phyloP scores from a whole-genome alignment of 331 rosid species.

The Arachis monticola region DNA sequence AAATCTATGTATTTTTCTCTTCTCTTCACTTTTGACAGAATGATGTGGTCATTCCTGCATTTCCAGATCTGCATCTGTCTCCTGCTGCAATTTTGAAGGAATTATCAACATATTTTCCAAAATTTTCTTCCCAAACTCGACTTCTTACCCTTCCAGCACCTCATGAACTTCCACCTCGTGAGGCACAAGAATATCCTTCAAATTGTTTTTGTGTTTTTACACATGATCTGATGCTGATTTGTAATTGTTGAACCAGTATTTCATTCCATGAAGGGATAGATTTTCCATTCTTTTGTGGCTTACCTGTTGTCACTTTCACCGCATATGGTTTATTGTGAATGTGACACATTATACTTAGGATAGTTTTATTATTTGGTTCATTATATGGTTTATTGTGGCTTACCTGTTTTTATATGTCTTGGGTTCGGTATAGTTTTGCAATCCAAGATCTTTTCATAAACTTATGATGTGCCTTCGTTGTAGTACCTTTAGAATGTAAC shows the following conservation, averaged over 20 bases:
- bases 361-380: no score
- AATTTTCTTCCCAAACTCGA: constrained; percentile 88
- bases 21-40: constrained; percentile 57
- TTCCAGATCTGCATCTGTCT: constrained; percentile 99
- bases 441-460: background rate
- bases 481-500: constrained; percentile 46
- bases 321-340: constrained; percentile 28
- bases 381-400: no score
- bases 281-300: constrained; percentile 14
- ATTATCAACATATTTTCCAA: constrained; percentile 83
- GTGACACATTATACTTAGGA: constrained; percentile 2
- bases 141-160: constrained; percentile 96
- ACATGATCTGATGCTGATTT: constrained; percentile 26
- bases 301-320: constrained; percentile 21
- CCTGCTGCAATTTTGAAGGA: constrained; percentile 98
- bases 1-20: constrained; percentile 26
- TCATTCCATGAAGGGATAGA: constrained; percentile 16
- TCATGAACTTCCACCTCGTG: constrained; percentile 95
- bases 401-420: no score
- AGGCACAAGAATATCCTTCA: constrained; percentile 98
- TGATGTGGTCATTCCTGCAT: constrained; percentile 97
- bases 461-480: constrained; percentile 19
- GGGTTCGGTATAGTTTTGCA: constrained; percentile 14
- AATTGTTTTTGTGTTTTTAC: constrained; percentile 27
- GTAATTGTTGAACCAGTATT: constrained; percentile 21